Evolutionary conservation across 805 yeast species (phyloP).

Genomic region (Yarrowia sp.): DNA sequence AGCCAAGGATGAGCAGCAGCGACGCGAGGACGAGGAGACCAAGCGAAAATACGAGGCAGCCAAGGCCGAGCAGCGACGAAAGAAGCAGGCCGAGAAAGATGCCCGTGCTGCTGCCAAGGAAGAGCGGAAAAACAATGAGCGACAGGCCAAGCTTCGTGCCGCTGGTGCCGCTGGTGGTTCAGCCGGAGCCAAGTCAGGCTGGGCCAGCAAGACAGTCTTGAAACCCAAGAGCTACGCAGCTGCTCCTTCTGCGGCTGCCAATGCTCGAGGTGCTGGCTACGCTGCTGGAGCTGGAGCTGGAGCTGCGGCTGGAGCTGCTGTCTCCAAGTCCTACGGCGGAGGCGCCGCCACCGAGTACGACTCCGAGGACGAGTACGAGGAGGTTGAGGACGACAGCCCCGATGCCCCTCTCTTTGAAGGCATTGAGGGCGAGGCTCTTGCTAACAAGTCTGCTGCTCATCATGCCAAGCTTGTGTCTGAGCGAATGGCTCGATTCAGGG

Average conservation of each 20-base stretch:
- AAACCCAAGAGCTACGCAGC: conserved; percentile 20
- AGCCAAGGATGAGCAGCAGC: conserved; percentile 47
- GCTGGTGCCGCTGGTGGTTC: conserved; percentile 29
- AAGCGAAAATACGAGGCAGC: conserved; percentile 41
- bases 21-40: conserved; percentile 43
- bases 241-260: conserved; percentile 12
- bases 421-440: conserved; percentile 14
- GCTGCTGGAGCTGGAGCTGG: neutral
- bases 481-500: conserved; percentile 16
- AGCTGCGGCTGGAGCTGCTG: neutral
- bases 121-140: conserved; percentile 27
- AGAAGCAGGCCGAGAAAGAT: conserved; percentile 26
- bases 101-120: conserved; percentile 23
- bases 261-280: conserved; percentile 11
- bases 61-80: conserved; percentile 28
- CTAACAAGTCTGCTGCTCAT: conserved; percentile 4
- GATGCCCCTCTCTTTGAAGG: conserved; percentile 21
- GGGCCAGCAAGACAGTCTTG: conserved; percentile 11
- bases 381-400: conserved; percentile 19
- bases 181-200: neutral
- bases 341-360: conserved; percentile 25
- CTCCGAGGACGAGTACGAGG: conserved; percentile 22
- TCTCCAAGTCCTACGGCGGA: conserved; percentile 15
- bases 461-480: conserved; percentile 14
- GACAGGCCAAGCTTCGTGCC: conserved; percentile 32